phyloP scores from a whole-genome alignment of 768 basidiomycete genomes.

The Leccinum subgranulosum region DNA sequence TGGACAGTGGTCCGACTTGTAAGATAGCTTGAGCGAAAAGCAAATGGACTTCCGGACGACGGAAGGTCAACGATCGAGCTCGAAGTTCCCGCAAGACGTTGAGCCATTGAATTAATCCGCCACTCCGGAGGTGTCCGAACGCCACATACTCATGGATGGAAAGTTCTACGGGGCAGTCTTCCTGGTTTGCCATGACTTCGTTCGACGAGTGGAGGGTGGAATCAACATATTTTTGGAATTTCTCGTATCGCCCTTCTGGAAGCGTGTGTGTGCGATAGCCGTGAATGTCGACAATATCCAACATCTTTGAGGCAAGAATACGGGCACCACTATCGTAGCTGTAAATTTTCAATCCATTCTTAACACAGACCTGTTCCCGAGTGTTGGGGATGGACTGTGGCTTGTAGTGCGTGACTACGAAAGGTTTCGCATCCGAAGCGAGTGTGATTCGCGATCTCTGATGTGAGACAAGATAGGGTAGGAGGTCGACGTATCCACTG shows the following conservation, averaged over 20 bases:
- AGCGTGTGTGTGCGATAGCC: conserved; percentile 34
- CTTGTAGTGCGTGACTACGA: conserved; percentile 14
- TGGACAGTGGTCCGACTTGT: conserved; percentile 37
- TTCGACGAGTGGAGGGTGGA: conserved; percentile 41
- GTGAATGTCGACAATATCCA: conserved; percentile 11
- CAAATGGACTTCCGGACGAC: conserved; percentile 36
- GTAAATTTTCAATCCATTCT: conserved; percentile 32
- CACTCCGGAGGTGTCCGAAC: conserved; percentile 45
- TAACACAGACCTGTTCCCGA: conserved; percentile 23
- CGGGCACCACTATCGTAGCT: conserved; percentile 27
- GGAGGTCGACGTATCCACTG: conserved; percentile 9
- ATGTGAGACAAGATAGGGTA: conserved; percentile 14
- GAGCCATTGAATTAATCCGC: conserved; percentile 45
- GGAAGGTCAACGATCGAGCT: conserved; percentile 37
- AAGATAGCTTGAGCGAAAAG: conserved; percentile 43
- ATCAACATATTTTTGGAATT: conserved; percentile 37
- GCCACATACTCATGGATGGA: conserved; percentile 44
- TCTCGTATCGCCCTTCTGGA: conserved; percentile 30
- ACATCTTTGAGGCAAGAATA: conserved; percentile 14
- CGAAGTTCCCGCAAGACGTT: conserved; percentile 49
- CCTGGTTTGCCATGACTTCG: conserved; percentile 40
- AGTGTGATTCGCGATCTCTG: conserved; percentile 20
- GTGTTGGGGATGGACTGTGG: conserved; percentile 12
- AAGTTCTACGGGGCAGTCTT: conserved; percentile 38
- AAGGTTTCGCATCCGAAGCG: conserved; percentile 24